phyloP scores from a whole-genome alignment of 2,329 filamentous ascomycete species.

The Raffaelea deltoideospora region DNA sequence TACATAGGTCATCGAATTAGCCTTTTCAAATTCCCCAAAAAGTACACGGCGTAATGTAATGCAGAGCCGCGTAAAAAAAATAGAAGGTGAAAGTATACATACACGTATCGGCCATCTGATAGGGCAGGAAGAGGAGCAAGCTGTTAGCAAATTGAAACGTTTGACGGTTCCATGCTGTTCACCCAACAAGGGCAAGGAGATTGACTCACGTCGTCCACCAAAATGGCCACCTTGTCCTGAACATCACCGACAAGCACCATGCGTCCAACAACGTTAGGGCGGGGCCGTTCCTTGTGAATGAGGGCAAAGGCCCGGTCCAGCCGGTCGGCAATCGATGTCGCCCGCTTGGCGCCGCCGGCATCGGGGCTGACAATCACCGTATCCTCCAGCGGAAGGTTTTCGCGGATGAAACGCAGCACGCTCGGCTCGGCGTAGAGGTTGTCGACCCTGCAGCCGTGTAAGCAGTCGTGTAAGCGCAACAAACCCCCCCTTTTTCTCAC shows the following conservation, averaged over 20 bases:
- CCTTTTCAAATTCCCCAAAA: too few species aligned
- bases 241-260: conserved; percentile 97
- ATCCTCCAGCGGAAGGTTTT: conserved; percentile 67
- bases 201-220: conserved; percentile 37
- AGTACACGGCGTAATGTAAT: too few species aligned
- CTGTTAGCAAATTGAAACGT: too few species aligned
- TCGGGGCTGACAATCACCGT: conserved; percentile 92
- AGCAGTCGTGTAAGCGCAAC: too few species aligned
- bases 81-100: not conserved
- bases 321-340: conserved; percentile 83
- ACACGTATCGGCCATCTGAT: conserved; percentile 12
- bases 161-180: too few species aligned
- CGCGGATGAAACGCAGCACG: conserved; percentile 78
- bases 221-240: conserved; percentile 77
- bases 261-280: conserved; percentile 64
- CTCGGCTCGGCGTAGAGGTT: conserved; percentile 90
- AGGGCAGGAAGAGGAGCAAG: not conserved
- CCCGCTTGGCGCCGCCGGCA: conserved; percentile 86
- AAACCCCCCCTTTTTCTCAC: not conserved
- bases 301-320: conserved; percentile 83
- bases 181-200: too few species aligned
- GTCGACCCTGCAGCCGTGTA: conserved; percentile 25
- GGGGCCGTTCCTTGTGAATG: conserved; percentile 90
- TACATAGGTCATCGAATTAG: not conserved
- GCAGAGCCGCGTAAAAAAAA: too few species aligned